A percentile compares a stretch with the other conserved stretches of the same genome.
phyloP scores from a whole-genome alignment of 2,329 filamentous ascomycete genomes.

The Fusarium temperatum region DNA sequence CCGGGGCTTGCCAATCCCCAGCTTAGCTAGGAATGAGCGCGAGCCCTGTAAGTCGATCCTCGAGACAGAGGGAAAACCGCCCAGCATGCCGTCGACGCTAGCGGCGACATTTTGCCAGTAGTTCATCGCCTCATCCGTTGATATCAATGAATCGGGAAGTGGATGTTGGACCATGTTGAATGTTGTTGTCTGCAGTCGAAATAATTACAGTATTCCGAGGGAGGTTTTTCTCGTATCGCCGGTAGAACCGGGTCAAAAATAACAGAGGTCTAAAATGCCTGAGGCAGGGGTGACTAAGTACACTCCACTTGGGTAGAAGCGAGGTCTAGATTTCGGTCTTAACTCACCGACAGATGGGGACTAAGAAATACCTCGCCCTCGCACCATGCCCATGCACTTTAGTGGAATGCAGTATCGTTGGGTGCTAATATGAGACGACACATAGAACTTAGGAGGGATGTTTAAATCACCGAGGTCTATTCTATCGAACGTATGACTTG shows the following conservation, averaged over 20 bases:
- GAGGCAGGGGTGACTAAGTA: background rate
- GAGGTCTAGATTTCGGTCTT: background rate
- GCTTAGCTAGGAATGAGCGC: background rate
- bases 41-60: background rate
- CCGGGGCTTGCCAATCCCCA: background rate
- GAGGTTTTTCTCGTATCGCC: background rate
- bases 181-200: too few species aligned
- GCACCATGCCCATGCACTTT: too few species aligned
- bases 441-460: background rate
- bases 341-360: background rate
- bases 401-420: too few species aligned
- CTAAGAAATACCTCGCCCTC: background rate
- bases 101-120: background rate
- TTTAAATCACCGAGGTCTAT: background rate
- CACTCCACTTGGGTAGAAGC: background rate
- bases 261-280: background rate
- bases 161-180: background rate
- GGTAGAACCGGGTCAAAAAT: background rate
- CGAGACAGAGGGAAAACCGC: background rate
- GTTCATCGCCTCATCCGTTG: background rate
- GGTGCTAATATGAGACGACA: too few species aligned
- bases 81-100: background rate
- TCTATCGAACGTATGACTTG: rapidly evolving
- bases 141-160: background rate
- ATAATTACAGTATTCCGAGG: background rate